Conservation (phyloP, 2,329 filamentous ascomycete genomes). For the Ilyonectria mors-panacis region DNA sequence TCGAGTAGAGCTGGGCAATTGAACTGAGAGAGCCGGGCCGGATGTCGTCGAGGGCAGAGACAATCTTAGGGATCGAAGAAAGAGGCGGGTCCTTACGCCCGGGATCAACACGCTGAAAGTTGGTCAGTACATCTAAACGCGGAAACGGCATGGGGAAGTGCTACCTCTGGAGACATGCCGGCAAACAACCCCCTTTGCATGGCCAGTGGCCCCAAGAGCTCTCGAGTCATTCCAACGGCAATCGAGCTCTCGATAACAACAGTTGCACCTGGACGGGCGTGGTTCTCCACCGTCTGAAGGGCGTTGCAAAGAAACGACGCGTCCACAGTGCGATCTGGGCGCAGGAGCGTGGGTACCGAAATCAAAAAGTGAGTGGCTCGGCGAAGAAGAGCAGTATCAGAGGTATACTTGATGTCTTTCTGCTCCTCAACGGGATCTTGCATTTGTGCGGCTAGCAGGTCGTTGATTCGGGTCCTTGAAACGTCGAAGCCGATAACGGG, state of each 20-base stretch:
- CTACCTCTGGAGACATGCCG: conserved; percentile 63
- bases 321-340: conserved; percentile 62
- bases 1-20: conserved; percentile 61
- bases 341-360: conserved; percentile 66
- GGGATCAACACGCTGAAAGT: conserved; percentile 62
- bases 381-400: conserved; percentile 49
- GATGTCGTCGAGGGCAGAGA: conserved; percentile 66
- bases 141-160: background rate
- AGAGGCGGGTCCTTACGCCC: conserved; percentile 59
- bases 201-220: conserved; percentile 64
- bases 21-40: conserved; percentile 60
- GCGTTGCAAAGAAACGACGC: conserved; percentile 63
- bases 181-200: conserved; percentile 58
- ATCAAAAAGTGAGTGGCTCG: conserved; percentile 67
- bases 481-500: conserved; percentile 65
- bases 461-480: conserved; percentile 55
- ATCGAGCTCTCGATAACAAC: conserved; percentile 69
- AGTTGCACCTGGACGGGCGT: conserved; percentile 61
- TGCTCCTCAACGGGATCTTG: conserved; percentile 43
- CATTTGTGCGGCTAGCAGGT: conserved; percentile 47
- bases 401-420: conserved; percentile 55
- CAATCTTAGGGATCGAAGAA: conserved; percentile 65
- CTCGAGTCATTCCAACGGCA: conserved; percentile 68
- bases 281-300: conserved; percentile 56
- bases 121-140: background rate